Evolutionary conservation across 1,139 yeast genomes (phyloP).

Genomic region (Taphrina confusa): DNA sequence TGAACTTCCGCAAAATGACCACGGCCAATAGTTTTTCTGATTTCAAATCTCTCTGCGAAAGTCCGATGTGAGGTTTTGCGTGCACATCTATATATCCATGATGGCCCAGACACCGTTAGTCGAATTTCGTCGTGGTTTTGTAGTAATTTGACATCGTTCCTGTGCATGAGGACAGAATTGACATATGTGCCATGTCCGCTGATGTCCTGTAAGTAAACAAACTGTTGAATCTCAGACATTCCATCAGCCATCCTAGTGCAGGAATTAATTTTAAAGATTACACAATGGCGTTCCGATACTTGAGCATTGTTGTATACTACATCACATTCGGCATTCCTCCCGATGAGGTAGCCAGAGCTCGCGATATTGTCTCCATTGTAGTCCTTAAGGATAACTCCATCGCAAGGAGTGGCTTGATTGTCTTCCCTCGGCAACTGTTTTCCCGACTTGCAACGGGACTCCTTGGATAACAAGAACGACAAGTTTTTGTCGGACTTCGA

Average conservation of each 20-base stretch:
- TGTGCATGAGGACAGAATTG: constrained; percentile 11
- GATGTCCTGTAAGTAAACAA: constrained; percentile 28
- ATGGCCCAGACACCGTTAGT: constrained; percentile 9
- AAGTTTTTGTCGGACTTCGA: not conserved
- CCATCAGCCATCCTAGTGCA: not conserved
- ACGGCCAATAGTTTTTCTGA: constrained; percentile 16
- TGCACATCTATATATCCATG: constrained; percentile 7
- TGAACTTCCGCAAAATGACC: constrained; percentile 33
- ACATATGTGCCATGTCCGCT: constrained; percentile 29
- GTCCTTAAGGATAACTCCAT: constrained; percentile 23
- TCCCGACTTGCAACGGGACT: constrained; percentile 18
- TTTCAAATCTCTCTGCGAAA: constrained; percentile 24
- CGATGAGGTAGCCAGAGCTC: constrained; percentile 31
- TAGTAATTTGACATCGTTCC: constrained; percentile 13
- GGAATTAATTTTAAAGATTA: constrained; percentile 24
- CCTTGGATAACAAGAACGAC: constrained; percentile 25
- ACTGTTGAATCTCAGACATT: constrained; percentile 8
- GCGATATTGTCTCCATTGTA: constrained; percentile 34
- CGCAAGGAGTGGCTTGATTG: not conserved
- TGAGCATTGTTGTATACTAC: constrained; percentile 7
- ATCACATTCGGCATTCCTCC: constrained; percentile 27
- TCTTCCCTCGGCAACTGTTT: not conserved
- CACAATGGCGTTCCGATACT: constrained; percentile 27
- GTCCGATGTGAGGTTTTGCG: constrained; percentile 10
- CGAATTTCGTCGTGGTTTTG: constrained; percentile 20